These are phyloP conservation scores for Senna tora DNA, from an alignment of 306 rosid species.

Conservation along the genomic window DNA sequence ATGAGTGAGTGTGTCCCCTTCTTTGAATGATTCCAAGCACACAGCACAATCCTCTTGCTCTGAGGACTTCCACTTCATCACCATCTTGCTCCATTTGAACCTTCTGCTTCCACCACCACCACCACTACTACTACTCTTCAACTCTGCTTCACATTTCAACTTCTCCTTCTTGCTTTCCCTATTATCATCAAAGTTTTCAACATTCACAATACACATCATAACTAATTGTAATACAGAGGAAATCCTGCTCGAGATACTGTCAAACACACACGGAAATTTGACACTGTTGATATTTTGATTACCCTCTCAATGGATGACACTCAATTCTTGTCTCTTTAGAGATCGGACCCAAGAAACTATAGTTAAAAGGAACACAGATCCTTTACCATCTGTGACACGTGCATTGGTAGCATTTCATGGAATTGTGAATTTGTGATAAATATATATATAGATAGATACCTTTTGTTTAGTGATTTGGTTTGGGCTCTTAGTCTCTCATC, in stretches of 20 bases:
- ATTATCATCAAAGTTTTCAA: background rate
- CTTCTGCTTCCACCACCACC: constrained; percentile 35
- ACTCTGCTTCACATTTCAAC: constrained; percentile 35
- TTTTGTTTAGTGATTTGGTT: constrained; percentile 37
- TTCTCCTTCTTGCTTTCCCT: constrained; percentile 23
- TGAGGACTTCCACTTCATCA: constrained; percentile 51
- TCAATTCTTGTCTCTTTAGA: no score
- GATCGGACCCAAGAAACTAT: no score
- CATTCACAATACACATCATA: background rate
- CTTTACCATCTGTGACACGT: no score
- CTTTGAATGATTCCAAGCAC: constrained; percentile 56
- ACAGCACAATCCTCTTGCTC: constrained; percentile 71
- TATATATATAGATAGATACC: constrained; percentile 18
- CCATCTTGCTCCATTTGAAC: constrained; percentile 53
- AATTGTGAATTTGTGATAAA: no score
- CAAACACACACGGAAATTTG: no score
- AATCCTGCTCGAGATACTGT: no score
- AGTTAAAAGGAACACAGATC: no score
- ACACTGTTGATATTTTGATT: no score
- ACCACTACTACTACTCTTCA: constrained; percentile 29
- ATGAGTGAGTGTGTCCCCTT: constrained; percentile 47
- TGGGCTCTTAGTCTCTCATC: constrained; percentile 67
- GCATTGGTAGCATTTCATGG: no score
- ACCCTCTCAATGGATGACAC: no score
- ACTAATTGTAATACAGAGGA: no score